Evolutionary conservation across 1,284 basidiomycete species (phyloP), one percentile per base, ranked within the genome.

Genomic region (Sanghuangporus weigelae): DNA sequence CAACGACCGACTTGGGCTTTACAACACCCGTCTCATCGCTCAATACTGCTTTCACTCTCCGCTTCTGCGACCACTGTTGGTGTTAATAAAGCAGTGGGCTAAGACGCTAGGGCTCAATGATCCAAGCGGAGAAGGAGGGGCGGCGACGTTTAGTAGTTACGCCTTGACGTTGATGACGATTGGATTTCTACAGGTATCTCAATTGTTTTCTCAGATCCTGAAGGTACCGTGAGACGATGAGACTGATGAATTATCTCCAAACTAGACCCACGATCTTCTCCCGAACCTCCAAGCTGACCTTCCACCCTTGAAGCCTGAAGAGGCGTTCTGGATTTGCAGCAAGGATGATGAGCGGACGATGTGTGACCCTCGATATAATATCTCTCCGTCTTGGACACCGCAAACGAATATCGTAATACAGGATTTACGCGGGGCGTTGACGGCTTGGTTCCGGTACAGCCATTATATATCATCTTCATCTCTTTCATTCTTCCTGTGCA

Each of bases 161-260:
- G 75, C 84, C 2, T 70, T 85, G n/a, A 74, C 77, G 5, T 66
- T 86, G 67, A 86, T 87, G 84, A 81, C 80, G 0, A 78, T 86
- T 31, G 81, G 74, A 0, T 79, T 79, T 60, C 69, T 85, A 3
- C 85, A 86, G 75, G 84, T 84, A 55, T 57, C 73, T 70, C 19
- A 21, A 26, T 44, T 11, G 44, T 10, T 38, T 44, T 14, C 7
- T 63, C 38, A 21, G 39, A 12, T 11, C 54, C 2, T 1, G 7
- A 46, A 2, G 10, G 44, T 7, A 46, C 8, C 10, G 6, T 19
- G 44, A 31, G 26, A 31, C 26, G 26, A 31, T 31, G 26, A 31
- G 26, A 31, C 26, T 31, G 26, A n/a, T 5, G 44, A 7, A 46
- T 59, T 11, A n/a, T 44, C 53, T 62, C 57, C 26, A 36, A 16